Conservation (phyloP, 306 rosid genomes). For the Fagus sylvatica region DNA sequence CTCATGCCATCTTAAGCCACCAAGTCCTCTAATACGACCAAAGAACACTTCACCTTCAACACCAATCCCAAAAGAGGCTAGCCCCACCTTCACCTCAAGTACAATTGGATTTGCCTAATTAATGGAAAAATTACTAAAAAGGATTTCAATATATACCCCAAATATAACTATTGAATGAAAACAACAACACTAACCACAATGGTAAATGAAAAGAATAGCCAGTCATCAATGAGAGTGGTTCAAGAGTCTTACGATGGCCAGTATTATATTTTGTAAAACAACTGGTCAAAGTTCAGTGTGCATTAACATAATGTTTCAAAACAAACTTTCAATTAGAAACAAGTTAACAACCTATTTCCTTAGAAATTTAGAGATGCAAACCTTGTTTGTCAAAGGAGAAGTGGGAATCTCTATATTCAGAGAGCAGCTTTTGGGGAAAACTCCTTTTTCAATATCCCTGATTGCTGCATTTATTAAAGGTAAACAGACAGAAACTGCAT, state of each 20-base stretch:
- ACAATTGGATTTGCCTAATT: background rate
- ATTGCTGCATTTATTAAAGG: conserved; percentile 81
- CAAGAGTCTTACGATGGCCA: background rate
- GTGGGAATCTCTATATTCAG: conserved; percentile 73
- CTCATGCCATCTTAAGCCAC: background rate
- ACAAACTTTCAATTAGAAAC: background rate
- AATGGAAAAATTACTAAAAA: background rate
- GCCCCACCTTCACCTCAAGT: background rate
- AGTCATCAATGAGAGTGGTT: no score
- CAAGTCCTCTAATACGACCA: background rate
- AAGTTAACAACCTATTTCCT: background rate
- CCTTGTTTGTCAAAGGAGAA: conserved; percentile 81
- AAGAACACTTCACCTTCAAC: background rate
- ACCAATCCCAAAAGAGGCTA: background rate
- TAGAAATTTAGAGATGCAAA: conserved; percentile 26
- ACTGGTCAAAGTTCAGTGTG: background rate
- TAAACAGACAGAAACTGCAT: conserved; percentile 77
- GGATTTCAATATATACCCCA: background rate
- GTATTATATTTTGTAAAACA: background rate
- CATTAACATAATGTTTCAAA: background rate
- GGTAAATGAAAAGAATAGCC: background rate
- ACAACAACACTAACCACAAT: background rate
- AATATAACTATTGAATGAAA: background rate
- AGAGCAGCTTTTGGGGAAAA: conserved; percentile 71
- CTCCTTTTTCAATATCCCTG: conserved; percentile 69